These are phyloP conservation scores for Hydrangea macrophylla DNA, from an alignment of 148 eudicot species.

Conservation along the genomic window DNA sequence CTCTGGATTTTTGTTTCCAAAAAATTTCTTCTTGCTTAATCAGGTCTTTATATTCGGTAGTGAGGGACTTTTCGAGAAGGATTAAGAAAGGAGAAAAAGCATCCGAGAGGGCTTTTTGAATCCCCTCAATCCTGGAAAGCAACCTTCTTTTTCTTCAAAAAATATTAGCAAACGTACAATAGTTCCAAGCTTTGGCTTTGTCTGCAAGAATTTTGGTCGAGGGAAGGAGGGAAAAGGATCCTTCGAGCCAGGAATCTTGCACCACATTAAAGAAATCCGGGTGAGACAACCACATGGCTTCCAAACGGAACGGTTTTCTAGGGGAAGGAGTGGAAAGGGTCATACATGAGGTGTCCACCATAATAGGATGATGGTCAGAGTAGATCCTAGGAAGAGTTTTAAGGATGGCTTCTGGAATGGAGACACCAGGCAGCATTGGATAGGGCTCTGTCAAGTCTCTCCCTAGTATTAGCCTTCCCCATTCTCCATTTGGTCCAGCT, in stretches of 20 bases:
- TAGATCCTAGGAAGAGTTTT: background rate
- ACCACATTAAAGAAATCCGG: too few species aligned
- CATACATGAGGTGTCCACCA: too few species aligned
- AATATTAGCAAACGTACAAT: background rate
- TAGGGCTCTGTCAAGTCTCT: too few species aligned
- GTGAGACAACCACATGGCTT: too few species aligned
- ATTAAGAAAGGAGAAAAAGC: background rate
- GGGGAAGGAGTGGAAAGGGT: too few species aligned
- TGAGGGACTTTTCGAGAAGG: background rate
- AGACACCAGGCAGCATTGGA: too few species aligned
- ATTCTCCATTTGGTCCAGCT: background rate
- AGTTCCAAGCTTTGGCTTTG: background rate
- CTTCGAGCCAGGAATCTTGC: background rate
- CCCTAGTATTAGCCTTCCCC: background rate
- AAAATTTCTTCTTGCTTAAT: conserved; percentile 1
- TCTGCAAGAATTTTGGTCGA: background rate
- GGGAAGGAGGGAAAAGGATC: too few species aligned
- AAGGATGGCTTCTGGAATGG: too few species aligned
- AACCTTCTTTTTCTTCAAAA: background rate
- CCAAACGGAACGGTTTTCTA: too few species aligned
- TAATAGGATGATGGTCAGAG: background rate
- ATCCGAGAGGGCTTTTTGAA: background rate
- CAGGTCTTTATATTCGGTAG: background rate
- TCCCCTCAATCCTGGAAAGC: background rate
- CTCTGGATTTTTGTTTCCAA: conserved; percentile 1